A percentile compares a stretch with the other conserved stretches of the same genome.
Evolutionary conservation across 768 basidiomycete species (phyloP).

Genomic region (Goffeauzyma gilvescens): DNA sequence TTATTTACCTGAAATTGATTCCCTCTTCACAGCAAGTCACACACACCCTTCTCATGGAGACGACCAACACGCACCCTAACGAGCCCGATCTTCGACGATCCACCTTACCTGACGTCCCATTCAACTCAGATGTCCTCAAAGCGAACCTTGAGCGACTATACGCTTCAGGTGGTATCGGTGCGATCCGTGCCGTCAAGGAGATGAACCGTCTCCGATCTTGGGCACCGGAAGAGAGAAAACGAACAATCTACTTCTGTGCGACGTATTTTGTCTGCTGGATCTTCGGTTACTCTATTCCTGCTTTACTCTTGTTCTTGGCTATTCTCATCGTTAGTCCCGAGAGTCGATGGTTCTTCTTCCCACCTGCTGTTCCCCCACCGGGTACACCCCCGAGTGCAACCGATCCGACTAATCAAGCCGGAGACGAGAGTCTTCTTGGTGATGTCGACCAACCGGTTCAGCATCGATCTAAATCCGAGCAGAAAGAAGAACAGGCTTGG

Average conservation of each 20-base stretch:
- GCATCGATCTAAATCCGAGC: conserved; percentile 32
- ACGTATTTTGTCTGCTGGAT: conserved; percentile 32
- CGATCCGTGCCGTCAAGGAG: conserved; percentile 28
- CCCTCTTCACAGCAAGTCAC: conserved; percentile 27
- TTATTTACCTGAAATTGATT: neutral
- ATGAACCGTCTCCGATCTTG: conserved; percentile 30
- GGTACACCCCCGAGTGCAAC: conserved; percentile 33
- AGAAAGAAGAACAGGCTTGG: conserved; percentile 34
- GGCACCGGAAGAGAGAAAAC: conserved; percentile 24
- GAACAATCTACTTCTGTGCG: conserved; percentile 27
- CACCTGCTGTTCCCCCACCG: conserved; percentile 27
- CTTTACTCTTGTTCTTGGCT: conserved; percentile 26
- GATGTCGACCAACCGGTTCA: conserved; percentile 27
- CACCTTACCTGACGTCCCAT: conserved; percentile 32
- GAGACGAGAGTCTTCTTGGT: conserved; percentile 32
- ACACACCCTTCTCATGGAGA: conserved; percentile 30
- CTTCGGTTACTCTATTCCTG: conserved; percentile 30
- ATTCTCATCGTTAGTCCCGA: conserved; percentile 28
- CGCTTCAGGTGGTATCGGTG: conserved; percentile 29
- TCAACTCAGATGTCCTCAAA: conserved; percentile 32
- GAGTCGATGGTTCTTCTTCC: conserved; percentile 31
- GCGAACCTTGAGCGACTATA: conserved; percentile 32
- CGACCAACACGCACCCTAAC: conserved; percentile 25
- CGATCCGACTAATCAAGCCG: conserved; percentile 32
- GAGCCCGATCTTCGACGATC: conserved; percentile 34